Evolutionary conservation across 495 filamentous ascomycete genomes (phyloP), one percentile per base, ranked within the genome.

Genomic region (Trichoderma parareesei): DNA sequence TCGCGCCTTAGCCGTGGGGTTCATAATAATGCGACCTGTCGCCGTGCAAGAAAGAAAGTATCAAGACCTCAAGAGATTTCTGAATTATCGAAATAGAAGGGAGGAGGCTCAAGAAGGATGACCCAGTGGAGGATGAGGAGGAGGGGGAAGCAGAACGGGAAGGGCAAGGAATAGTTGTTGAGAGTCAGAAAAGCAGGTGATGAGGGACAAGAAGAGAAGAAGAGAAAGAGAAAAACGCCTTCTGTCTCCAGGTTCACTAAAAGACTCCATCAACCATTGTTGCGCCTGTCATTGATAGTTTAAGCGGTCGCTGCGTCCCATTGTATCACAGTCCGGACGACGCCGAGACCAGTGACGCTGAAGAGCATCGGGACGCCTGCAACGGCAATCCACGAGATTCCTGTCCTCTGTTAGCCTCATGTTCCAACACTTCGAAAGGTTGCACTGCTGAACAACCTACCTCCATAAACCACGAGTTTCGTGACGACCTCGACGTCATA

Each of bases 401-500:
- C 88, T 89, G 69, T 16, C 5, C 9, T 4, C 41, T 3, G 13
- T 20, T 4, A 37, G 35, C 8, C 66, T 68, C 40, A 40, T 66
- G 40, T 61, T 65, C 33, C 5, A 20, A 46, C 40, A 68, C 66
- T 14, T 63, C 57, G 14, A n/a, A 65, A 43, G 44, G 38, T 3
- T 40, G 60, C 46, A 27, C 6, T n/a, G 9, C 5, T 18, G 7
- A 38, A 41, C 61, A 60, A 78, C 84, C 67, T 78, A 96, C 93
- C 94, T 65, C 87, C 82, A 81, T 98, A 98, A 48, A 98, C 92
- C 70, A 98, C 89, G 62, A 98, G 78, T 77, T 97, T 98, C 18
- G 94, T 98, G 49, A 98, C 85, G 27, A 98, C 93, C 72, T 98
- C 94, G 9, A 97, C 93, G 77, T 98, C 94, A 71, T 98, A 98